Percentiles rank a stretch among this genome's conserved stretches.
phyloP scores from a whole-genome alignment of 352 stramenopile species.

The Plasmopara viticola region DNA sequence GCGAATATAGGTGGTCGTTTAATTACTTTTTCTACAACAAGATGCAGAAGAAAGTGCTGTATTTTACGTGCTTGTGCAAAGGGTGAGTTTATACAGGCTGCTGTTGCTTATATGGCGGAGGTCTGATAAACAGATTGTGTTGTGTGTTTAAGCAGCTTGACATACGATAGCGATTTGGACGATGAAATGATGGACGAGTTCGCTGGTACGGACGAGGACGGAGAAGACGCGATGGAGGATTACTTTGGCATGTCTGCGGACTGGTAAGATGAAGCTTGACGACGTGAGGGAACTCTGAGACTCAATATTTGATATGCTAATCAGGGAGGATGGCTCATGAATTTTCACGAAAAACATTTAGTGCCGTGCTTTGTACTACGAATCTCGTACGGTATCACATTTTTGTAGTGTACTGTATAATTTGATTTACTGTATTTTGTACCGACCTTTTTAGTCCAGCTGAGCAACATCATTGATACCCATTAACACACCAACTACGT shows the following conservation, averaged over 20 bases:
- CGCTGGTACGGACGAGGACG: slow-evolving; percentile 62
- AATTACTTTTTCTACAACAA: slow-evolving; percentile 96
- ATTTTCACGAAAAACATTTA: neutral
- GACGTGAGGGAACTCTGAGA: neutral
- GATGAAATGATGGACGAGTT: slow-evolving; percentile 79
- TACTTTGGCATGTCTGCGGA: slow-evolving; percentile 84
- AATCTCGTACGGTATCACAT: too few species aligned
- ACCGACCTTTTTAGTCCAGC: too few species aligned
- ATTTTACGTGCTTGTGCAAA: slow-evolving; percentile 91
- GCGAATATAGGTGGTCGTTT: slow-evolving; percentile 80
- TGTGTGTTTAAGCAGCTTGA: slow-evolving; percentile 25
- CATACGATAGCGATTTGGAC: slow-evolving; percentile 64
- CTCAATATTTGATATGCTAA: neutral
- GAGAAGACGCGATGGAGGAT: slow-evolving; percentile 71
- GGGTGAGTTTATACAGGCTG: slow-evolving; percentile 32
- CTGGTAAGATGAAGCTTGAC: slow-evolving; percentile 39
- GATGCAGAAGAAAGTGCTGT: slow-evolving; percentile 89
- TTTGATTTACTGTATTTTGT: too few species aligned
- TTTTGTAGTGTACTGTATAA: too few species aligned
- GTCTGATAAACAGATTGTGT: slow-evolving; percentile 1
- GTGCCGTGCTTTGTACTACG: too few species aligned
- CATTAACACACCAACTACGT: too few species aligned
- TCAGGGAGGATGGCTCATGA: neutral
- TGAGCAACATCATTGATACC: too few species aligned
- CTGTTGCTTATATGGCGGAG: neutral